Evolutionary conservation across 2,329 filamentous ascomycete species (phyloP).

Genomic region (Trichophaea hybrida): DNA sequence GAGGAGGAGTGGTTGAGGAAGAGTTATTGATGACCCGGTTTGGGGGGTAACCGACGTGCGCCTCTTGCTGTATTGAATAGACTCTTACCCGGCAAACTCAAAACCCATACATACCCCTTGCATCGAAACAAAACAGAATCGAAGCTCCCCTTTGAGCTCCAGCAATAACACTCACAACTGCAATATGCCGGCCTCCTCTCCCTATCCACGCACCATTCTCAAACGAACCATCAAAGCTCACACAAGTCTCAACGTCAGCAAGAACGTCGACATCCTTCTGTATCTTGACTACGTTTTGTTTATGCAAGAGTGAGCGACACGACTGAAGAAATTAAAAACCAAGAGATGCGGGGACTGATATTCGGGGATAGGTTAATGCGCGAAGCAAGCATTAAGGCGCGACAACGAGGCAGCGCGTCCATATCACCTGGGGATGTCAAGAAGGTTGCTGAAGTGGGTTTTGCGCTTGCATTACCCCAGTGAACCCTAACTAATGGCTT

Average conservation of each 20-base stretch:
- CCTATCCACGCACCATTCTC: slow-evolving; percentile 70
- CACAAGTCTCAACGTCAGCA: slow-evolving; percentile 63
- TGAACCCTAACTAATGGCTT: background rate
- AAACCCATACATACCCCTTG: too few species aligned
- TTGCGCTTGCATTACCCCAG: background rate
- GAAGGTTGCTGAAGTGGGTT: slow-evolving; percentile 17
- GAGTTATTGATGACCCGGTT: background rate
- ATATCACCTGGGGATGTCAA: slow-evolving; percentile 18
- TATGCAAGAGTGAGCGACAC: slow-evolving; percentile 24
- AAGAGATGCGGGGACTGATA: background rate
- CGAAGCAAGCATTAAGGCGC: slow-evolving; percentile 16
- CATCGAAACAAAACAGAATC: too few species aligned
- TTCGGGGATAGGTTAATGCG: slow-evolving; percentile 12
- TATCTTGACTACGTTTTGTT: slow-evolving; percentile 28
- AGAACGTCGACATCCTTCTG: slow-evolving; percentile 74
- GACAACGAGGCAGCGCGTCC: slow-evolving; percentile 5
- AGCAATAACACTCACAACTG: too few species aligned
- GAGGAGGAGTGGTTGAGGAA: background rate
- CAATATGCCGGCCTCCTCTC: slow-evolving; percentile 35
- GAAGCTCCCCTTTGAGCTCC: too few species aligned
- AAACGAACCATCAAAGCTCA: slow-evolving; percentile 87
- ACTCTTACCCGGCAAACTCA: too few species aligned
- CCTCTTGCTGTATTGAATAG: too few species aligned
- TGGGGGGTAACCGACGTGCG: too few species aligned
- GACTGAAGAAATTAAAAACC: background rate